Percentiles rank a stretch among this genome's conserved stretches.
These are phyloP conservation scores for Candida sp. DNA, from an alignment of 1,139 yeast species.

Conservation along the genomic window DNA sequence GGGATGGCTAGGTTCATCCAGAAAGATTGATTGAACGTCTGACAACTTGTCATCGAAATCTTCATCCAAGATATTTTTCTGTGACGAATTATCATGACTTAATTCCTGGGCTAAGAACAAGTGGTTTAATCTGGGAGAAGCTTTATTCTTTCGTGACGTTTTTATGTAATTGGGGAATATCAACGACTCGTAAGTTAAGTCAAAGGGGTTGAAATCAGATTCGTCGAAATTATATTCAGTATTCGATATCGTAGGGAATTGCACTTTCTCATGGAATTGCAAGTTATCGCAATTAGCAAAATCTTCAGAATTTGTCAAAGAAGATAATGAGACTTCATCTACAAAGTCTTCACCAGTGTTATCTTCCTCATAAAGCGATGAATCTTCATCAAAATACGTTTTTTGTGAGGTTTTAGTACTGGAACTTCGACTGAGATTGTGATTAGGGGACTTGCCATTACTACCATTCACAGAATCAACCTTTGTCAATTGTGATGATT, in stretches of 20 bases:
- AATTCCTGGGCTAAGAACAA: constrained; percentile 83
- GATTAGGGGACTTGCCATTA: not conserved
- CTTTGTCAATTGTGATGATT: not conserved
- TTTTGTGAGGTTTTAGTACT: not conserved
- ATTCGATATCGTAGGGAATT: constrained; percentile 8
- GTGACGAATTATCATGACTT: constrained; percentile 14
- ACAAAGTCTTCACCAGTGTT: constrained; percentile 4
- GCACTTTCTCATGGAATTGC: constrained; percentile 9
- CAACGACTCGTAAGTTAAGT: constrained; percentile 36
- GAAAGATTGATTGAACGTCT: constrained; percentile 1
- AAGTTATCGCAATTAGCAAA: constrained; percentile 10
- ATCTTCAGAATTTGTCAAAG: not conserved
- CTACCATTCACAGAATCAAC: not conserved
- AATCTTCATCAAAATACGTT: constrained; percentile 6
- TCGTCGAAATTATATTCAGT: constrained; percentile 6
- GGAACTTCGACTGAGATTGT: not conserved
- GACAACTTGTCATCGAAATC: constrained; percentile 8
- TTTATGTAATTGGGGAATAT: constrained; percentile 54
- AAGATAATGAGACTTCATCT: constrained; percentile 4
- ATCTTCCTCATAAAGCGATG: constrained; percentile 8
- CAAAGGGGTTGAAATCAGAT: constrained; percentile 17
- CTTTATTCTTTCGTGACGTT: constrained; percentile 40
- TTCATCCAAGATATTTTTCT: constrained; percentile 4
- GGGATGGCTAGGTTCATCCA: not conserved
- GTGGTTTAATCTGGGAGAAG: constrained; percentile 48